A percentile compares a stretch with the other conserved stretches of the same genome.
Conservation (phyloP, 495 filamentous ascomycete genomes). For the Penicillium macrosclerotiorum region DNA sequence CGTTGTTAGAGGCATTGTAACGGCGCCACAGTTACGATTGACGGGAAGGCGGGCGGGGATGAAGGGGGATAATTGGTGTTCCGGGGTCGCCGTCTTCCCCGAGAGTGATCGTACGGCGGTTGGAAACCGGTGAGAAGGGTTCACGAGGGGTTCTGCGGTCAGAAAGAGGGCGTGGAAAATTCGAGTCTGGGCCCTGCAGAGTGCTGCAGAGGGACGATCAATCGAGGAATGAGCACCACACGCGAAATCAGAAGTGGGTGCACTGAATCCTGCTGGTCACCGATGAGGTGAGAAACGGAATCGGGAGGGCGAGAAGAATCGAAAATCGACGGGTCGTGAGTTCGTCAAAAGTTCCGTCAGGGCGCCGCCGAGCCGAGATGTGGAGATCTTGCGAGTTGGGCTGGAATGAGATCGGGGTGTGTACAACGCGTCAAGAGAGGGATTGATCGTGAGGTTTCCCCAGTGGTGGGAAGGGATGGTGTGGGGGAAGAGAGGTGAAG, state of each 20-base stretch:
- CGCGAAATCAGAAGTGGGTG: conserved; percentile 14
- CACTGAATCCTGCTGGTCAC: conserved; percentile 5
- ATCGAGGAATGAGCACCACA: conserved; percentile 8
- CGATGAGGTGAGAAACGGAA: not conserved
- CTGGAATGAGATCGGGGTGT: conserved; percentile 1
- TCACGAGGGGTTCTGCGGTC: conserved; percentile 20
- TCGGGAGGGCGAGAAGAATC: conserved; percentile 7
- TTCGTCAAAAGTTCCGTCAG: conserved; percentile 21
- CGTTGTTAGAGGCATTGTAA: conserved; percentile 62
- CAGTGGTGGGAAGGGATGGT: not conserved
- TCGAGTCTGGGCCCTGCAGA: conserved; percentile 16
- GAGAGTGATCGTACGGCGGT: conserved; percentile 52
- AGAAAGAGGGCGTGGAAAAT: conserved; percentile 11
- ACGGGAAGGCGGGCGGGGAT: not conserved
- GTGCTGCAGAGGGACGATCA: conserved; percentile 22
- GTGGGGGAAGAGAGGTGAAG: conserved; percentile 3
- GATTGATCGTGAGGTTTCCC: conserved; percentile 25
- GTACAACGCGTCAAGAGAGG: conserved; percentile 13
- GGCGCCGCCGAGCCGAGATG: conserved; percentile 22
- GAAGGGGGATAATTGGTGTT: conserved; percentile 31
- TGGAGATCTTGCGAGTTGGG: conserved; percentile 11
- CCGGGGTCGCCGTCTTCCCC: conserved; percentile 54
- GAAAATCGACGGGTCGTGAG: conserved; percentile 2
- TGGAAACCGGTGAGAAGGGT: conserved; percentile 23
- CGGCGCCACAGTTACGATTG: conserved; percentile 22